phyloP scores from a whole-genome alignment of 2,329 filamentous ascomycete genomes.

The Calonectria pseudoreteaudii region DNA sequence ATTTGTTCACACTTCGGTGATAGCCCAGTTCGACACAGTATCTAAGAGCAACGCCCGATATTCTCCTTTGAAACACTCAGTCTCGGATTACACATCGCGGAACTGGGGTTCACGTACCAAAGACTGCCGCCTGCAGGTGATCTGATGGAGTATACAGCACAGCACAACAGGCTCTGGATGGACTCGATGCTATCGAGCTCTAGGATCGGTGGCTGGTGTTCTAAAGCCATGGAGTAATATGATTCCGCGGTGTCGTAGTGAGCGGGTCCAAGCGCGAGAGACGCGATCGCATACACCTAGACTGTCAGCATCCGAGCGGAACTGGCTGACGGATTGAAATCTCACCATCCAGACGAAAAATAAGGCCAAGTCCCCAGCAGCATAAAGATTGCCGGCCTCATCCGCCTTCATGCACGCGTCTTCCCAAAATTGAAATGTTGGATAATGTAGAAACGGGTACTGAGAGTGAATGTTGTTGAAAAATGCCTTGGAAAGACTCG shows the following conservation, averaged over 20 bases:
- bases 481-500: constrained; percentile 26
- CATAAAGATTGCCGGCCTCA: constrained; percentile 23
- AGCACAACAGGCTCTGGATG: constrained; percentile 28
- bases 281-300: constrained; percentile 32
- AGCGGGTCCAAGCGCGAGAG: constrained; percentile 27
- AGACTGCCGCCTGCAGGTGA: constrained; percentile 31
- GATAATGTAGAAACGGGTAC: constrained; percentile 29
- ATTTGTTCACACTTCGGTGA: constrained; percentile 29
- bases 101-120: constrained; percentile 8
- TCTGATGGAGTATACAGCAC: constrained; percentile 30
- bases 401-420: constrained; percentile 31
- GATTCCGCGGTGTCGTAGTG: constrained; percentile 33
- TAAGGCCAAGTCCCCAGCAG: constrained; percentile 27
- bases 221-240: constrained; percentile 33
- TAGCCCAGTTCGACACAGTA: constrained; percentile 32
- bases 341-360: constrained; percentile 35
- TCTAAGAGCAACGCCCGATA: constrained; percentile 29
- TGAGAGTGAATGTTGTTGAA: constrained; percentile 33
- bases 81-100: not conserved
- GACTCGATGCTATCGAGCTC: constrained; percentile 31
- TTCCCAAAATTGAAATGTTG: constrained; percentile 33
- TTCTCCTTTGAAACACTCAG: constrained; percentile 8
- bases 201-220: constrained; percentile 23
- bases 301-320: not conserved
- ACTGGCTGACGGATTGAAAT: not conserved